Conservation (phyloP, 805 yeast species). For the Ogataea trehaloabstinens region DNA sequence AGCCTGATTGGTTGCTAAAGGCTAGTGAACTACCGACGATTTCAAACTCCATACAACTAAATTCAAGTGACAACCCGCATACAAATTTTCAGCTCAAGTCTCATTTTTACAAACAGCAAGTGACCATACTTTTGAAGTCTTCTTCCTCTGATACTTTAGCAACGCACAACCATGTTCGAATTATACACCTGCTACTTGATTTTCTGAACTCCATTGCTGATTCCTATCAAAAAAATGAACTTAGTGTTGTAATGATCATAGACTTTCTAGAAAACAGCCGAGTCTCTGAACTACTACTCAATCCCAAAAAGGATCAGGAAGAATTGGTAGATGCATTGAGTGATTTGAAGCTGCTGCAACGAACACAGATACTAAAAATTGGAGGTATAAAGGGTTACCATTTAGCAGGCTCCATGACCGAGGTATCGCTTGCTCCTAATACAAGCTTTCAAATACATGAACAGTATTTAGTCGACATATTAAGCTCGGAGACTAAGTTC, state of each 20-base stretch:
- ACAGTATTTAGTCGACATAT: constrained; percentile 18
- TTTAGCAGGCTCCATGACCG: constrained; percentile 31
- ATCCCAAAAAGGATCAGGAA: constrained; percentile 21
- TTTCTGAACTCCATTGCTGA: constrained; percentile 25
- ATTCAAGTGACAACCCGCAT: not conserved
- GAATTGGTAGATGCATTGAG: constrained; percentile 42
- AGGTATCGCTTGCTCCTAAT: constrained; percentile 6
- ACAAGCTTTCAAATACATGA: constrained; percentile 12
- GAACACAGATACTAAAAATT: constrained; percentile 40
- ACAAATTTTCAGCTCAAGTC: constrained; percentile 21
- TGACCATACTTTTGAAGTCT: constrained; percentile 20
- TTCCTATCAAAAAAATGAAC: constrained; percentile 36
- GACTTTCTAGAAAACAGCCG: constrained; percentile 32
- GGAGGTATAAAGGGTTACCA: constrained; percentile 31
- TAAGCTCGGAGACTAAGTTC: constrained; percentile 36
- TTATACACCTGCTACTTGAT: constrained; percentile 26
- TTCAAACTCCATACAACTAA: not conserved
- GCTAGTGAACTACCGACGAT: not conserved
- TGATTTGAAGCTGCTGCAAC: constrained; percentile 46
- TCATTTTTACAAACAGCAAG: constrained; percentile 21
- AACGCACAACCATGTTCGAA: constrained; percentile 28
- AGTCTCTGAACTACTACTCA: constrained; percentile 19
- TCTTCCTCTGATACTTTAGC: constrained; percentile 28
- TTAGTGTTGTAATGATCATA: constrained; percentile 40
- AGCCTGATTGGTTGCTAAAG: constrained; percentile 16